Evolutionary conservation across 2,329 filamentous ascomycete genomes (phyloP).

Genomic region (Ceratocystis cacaofunesta): DNA sequence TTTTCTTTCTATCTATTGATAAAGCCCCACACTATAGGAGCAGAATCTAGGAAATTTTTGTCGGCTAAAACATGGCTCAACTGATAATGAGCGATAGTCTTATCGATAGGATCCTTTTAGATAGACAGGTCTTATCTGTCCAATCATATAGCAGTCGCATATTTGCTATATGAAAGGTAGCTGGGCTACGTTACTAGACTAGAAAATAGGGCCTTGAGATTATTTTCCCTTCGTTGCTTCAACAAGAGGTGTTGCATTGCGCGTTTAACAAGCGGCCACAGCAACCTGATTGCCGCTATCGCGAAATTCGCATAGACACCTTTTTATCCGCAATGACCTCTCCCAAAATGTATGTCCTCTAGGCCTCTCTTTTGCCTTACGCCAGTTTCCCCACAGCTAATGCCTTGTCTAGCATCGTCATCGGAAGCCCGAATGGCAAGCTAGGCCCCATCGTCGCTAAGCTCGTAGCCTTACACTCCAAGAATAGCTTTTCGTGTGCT

Average conservation of each 20-base stretch:
- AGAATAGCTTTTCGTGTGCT: constrained; percentile 77
- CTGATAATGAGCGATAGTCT: constrained; percentile 16
- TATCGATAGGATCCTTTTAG: constrained; percentile 7
- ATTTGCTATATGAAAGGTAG: neutral
- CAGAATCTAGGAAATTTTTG: constrained; percentile 16
- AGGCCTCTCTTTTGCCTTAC: neutral
- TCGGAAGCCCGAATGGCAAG: constrained; percentile 71
- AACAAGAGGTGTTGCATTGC: too few species aligned
- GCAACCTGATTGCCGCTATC: neutral
- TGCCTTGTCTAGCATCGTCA: constrained; percentile 46
- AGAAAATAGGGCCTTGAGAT: neutral
- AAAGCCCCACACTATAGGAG: constrained; percentile 12
- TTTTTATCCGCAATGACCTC: constrained; percentile 2
- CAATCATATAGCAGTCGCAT: constrained; percentile 16
- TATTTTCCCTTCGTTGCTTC: neutral
- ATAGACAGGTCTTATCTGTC: constrained; percentile 10
- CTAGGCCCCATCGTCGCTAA: constrained; percentile 65
- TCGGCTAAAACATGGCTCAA: constrained; percentile 14
- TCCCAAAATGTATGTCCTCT: constrained; percentile 9
- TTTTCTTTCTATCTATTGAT: neutral
- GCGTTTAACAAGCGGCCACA: neutral
- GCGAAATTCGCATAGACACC: neutral
- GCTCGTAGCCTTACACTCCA: constrained; percentile 62
- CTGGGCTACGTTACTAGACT: neutral
- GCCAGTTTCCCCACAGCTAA: constrained; percentile 13